Evolutionary conservation across 306 rosid species (phyloP).

Genomic region (Cicer cuneatum): DNA sequence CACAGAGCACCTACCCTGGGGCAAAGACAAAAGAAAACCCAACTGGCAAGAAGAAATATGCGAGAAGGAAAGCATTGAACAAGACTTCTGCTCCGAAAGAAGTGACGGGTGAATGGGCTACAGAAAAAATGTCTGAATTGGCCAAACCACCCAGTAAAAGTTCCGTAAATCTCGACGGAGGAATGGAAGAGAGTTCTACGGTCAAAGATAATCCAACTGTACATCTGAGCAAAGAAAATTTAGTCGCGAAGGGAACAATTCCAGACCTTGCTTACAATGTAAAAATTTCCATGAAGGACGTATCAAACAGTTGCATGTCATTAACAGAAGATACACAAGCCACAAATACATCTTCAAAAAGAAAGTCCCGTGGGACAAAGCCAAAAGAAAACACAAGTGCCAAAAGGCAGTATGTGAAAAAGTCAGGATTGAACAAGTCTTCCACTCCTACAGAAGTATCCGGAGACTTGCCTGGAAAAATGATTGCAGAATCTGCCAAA

Average conservation of each 20-base stretch:
- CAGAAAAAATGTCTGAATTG: slow-evolving; percentile 36
- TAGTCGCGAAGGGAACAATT: slow-evolving; percentile 26
- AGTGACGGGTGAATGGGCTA: slow-evolving; percentile 37
- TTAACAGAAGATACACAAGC: slow-evolving; percentile 39
- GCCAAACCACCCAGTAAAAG: slow-evolving; percentile 54
- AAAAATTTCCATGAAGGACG: slow-evolving; percentile 32
- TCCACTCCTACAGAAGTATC: slow-evolving; percentile 46
- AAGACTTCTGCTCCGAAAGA: slow-evolving; percentile 46
- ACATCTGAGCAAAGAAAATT: slow-evolving; percentile 39
- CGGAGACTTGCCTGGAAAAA: slow-evolving; percentile 35
- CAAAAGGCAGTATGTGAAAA: slow-evolving; percentile 35
- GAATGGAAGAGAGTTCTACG: slow-evolving; percentile 41
- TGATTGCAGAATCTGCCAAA: slow-evolving; percentile 42
- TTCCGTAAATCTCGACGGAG: slow-evolving; percentile 29
- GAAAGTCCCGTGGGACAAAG: slow-evolving; percentile 22
- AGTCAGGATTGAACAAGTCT: slow-evolving; percentile 24
- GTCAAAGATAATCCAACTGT: slow-evolving; percentile 42
- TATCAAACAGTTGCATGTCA: slow-evolving; percentile 37
- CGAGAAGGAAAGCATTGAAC: slow-evolving; percentile 23
- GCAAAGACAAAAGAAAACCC: slow-evolving; percentile 25
- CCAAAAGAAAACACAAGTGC: slow-evolving; percentile 12
- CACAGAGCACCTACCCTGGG: slow-evolving; percentile 27
- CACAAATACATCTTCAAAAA: slow-evolving; percentile 36
- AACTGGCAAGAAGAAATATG: slow-evolving; percentile 37
- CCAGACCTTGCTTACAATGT: slow-evolving; percentile 39